Conservation (phyloP, 495 filamentous ascomycete genomes). For the Lindgomyces ingoldianus region DNA sequence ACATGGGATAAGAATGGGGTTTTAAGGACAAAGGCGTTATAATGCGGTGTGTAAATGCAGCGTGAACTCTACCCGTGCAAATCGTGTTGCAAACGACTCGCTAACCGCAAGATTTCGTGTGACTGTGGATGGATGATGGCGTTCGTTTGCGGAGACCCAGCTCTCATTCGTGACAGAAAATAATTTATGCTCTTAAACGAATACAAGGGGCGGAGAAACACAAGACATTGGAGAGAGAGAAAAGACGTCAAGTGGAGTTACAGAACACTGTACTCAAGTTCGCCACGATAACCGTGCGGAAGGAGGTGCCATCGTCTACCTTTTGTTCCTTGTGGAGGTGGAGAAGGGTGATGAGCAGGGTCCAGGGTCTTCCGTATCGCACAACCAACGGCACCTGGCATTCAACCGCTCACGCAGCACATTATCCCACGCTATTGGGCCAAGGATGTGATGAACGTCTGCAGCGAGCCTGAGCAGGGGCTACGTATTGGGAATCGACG, state of each 20-base stretch:
- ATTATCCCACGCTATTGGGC: slow-evolving; percentile 36
- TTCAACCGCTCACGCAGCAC: slow-evolving; percentile 34
- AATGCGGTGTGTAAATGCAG: slow-evolving; percentile 31
- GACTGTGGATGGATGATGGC: slow-evolving; percentile 14
- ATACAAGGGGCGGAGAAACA: slow-evolving; percentile 3
- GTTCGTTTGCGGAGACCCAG: slow-evolving; percentile 20
- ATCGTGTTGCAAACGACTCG: slow-evolving; percentile 11
- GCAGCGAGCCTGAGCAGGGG: slow-evolving; percentile 21
- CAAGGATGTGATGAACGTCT: slow-evolving; percentile 34
- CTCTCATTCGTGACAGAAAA: slow-evolving; percentile 14
- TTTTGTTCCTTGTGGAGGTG: slow-evolving; percentile 35
- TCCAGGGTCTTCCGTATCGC: slow-evolving; percentile 17
- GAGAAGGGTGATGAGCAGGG: slow-evolving; percentile 20
- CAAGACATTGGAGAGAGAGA: slow-evolving; percentile 3
- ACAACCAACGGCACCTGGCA: slow-evolving; percentile 26
- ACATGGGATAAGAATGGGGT: slow-evolving; percentile 25
- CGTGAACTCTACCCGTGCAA: slow-evolving; percentile 23
- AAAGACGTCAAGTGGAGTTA: not conserved
- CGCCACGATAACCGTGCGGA: slow-evolving; percentile 2
- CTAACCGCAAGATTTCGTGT: slow-evolving; percentile 24
- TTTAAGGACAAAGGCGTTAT: slow-evolving; percentile 12
- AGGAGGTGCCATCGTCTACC: slow-evolving; percentile 15
- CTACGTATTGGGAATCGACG: slow-evolving; percentile 1
- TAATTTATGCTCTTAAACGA: slow-evolving; percentile 15
- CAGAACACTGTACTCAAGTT: slow-evolving; percentile 3